phyloP scores from a whole-genome alignment of 768 basidiomycete genomes.

The Termitomyces sp. region DNA sequence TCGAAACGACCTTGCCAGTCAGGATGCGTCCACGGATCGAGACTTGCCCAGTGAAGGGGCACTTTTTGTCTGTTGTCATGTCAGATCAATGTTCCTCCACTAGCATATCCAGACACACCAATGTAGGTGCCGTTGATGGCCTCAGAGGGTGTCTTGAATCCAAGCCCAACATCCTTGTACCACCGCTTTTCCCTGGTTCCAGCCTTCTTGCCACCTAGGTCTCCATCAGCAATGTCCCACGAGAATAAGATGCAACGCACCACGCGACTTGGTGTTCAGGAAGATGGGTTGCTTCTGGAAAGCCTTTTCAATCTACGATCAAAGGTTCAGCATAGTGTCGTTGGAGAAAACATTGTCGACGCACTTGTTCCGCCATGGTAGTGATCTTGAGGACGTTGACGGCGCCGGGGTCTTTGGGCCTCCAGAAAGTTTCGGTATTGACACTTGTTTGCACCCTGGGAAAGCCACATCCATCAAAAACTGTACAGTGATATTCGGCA shows the following conservation, averaged over 20 bases:
- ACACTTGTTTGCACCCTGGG: constrained; percentile 34
- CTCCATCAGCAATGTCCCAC: constrained; percentile 2
- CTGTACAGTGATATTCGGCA: constrained; percentile 40
- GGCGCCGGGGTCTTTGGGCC: constrained; percentile 22
- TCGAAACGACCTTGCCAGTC: constrained; percentile 95
- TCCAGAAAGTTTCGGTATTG: constrained; percentile 35
- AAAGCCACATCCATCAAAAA: constrained; percentile 36
- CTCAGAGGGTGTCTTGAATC: constrained; percentile 94
- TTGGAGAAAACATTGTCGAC: constrained; percentile 11
- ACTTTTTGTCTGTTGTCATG: constrained; percentile 87
- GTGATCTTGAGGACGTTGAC: constrained; percentile 41
- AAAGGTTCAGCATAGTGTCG: not conserved
- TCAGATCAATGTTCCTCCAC: constrained; percentile 3
- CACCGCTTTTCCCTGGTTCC: constrained; percentile 95
- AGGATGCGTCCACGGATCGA: constrained; percentile 99
- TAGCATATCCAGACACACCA: constrained; percentile 51
- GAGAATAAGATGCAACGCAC: constrained; percentile 46
- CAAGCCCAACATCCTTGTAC: constrained; percentile 98
- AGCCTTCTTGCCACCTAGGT: constrained; percentile 82
- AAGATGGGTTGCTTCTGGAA: constrained; percentile 98
- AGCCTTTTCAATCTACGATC: constrained; percentile 84
- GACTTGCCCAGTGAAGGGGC: constrained; percentile 95
- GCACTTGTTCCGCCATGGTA: constrained; percentile 63
- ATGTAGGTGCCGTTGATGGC: constrained; percentile 97
- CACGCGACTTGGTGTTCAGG: constrained; percentile 93